phyloP scores from a whole-genome alignment of 1,284 basidiomycete species.

The Wolfiporia cocos region DNA sequence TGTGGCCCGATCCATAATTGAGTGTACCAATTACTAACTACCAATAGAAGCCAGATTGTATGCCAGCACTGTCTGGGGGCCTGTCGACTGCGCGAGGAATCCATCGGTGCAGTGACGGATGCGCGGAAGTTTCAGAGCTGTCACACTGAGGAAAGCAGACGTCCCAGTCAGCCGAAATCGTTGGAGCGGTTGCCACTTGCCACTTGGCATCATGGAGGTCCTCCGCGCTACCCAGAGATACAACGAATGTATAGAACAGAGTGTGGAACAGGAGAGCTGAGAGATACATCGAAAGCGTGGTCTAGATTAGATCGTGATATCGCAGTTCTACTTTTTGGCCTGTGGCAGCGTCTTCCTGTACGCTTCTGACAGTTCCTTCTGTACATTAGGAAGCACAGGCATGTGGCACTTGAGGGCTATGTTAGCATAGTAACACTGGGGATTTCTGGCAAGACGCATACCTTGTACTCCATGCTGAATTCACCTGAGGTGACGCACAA shows the following conservation, averaged over 20 bases:
- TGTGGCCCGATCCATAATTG: too few relatives aligned
- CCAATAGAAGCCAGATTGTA: too few relatives aligned
- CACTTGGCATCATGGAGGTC: too few relatives aligned
- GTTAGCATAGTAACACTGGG: slow-evolving; percentile 11
- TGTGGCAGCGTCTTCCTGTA: slow-evolving; percentile 44
- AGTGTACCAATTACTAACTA: too few relatives aligned
- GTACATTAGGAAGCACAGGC: slow-evolving; percentile 86
- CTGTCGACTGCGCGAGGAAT: too few relatives aligned
- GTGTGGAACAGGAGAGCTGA: background rate
- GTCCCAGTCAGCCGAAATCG: too few relatives aligned
- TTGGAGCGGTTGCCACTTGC: too few relatives aligned
- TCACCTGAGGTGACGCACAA: slow-evolving; percentile 40
- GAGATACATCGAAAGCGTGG: background rate
- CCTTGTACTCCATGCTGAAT: slow-evolving; percentile 97
- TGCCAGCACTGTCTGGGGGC: too few relatives aligned
- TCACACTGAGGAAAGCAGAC: too few relatives aligned
- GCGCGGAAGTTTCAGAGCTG: too few relatives aligned
- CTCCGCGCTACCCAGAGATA: too few relatives aligned
- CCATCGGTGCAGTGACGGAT: too few relatives aligned
- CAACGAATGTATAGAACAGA: background rate
- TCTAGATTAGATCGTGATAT: slow-evolving; percentile 3
- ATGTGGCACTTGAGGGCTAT: slow-evolving; percentile 51
- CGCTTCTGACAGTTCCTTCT: slow-evolving; percentile 72
- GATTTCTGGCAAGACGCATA: slow-evolving; percentile 24
- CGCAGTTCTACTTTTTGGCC: slow-evolving; percentile 46